Evolutionary conservation across 129 eudicot species (phyloP), one percentile per base, ranked within the genome.

Genomic region (Solidago caesia): DNA sequence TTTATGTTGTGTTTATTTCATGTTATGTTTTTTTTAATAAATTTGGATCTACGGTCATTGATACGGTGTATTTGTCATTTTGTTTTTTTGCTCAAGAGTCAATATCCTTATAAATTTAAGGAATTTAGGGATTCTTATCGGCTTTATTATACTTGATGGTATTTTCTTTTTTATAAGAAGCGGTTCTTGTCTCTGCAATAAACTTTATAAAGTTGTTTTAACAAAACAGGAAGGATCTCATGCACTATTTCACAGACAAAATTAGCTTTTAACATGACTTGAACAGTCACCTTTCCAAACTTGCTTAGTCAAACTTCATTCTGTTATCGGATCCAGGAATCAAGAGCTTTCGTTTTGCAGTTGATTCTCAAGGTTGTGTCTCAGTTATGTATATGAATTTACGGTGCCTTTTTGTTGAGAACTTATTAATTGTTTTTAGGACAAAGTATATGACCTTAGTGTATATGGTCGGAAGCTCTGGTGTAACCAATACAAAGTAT

Each of bases 211-310:
- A 10, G 27, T 13, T 14, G 16, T 52, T 65, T n/a, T 15, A 14
- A 65, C 51, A 13, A 39, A 66, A 66, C 57, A 10, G 14, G 39
- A 33, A 33, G 39, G 55, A 60, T 64, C 49, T 56, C 39, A 33
- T 27, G 43, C 51, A 46, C 65, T 14, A 8, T 56, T 51, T 33
- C 52, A 14, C 67, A 7, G 45, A 44, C 39, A 12, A 7, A 12
- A 25, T 25, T 2, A 48, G 47, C 27, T 72, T 33, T 51, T 64
- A 53, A 44, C 52, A 33, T 79, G 68, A 44, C 78, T 45, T 65
- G 33, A 79, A 72, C 41, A 44, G 68, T 29, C 26, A 45, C 16
- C 41, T 33, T 78, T 43, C n/a, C 9, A 62, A 70, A 25, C 45
- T 4, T 68, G 68, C 52, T 58, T 49, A 68, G 21, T 8, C 55